Conservation (phyloP, 139 green algal genomes). For the Picochlorum sp. region DNA sequence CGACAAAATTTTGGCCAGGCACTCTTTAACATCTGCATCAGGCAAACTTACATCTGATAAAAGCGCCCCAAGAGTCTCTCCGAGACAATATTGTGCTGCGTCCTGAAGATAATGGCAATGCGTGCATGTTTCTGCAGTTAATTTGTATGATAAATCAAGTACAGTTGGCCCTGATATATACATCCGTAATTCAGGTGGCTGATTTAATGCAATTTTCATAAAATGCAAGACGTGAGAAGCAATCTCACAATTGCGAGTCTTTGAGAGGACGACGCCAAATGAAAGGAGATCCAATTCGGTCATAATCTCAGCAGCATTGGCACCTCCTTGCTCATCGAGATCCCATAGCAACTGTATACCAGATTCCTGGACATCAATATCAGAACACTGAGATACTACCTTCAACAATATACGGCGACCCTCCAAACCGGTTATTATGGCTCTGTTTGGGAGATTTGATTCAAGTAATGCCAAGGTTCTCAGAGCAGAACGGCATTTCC, state of each 20-base stretch:
- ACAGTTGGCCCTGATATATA: background rate
- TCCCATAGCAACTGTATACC: conserved; percentile 31
- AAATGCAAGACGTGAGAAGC: conserved; percentile 25
- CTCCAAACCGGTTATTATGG: conserved; percentile 13
- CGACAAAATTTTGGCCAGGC: conserved; percentile 8
- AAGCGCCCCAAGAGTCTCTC: conserved; percentile 12
- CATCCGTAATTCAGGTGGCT: background rate
- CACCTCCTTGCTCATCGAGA: conserved; percentile 12
- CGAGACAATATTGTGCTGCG: conserved; percentile 27
- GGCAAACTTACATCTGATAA: background rate
- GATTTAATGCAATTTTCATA: conserved; percentile 1
- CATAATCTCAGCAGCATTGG: background rate
- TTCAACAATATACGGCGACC: conserved; percentile 17
- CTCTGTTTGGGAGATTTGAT: conserved; percentile 32
- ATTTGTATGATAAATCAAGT: conserved; percentile 8
- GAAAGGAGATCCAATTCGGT: conserved; percentile 9
- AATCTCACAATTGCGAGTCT: conserved; percentile 5
- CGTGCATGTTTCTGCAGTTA: conserved; percentile 17
- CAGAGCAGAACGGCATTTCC: conserved; percentile 11
- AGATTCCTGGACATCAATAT: conserved; percentile 19
- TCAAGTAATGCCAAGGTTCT: conserved; percentile 26
- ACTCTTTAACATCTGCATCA: background rate
- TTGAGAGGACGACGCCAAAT: conserved; percentile 14
- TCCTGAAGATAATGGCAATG: conserved; percentile 31
- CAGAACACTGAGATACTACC: conserved; percentile 11